phyloP scores from a whole-genome alignment of 108 stramenopile species.

The Stephanodiscus triporus region DNA sequence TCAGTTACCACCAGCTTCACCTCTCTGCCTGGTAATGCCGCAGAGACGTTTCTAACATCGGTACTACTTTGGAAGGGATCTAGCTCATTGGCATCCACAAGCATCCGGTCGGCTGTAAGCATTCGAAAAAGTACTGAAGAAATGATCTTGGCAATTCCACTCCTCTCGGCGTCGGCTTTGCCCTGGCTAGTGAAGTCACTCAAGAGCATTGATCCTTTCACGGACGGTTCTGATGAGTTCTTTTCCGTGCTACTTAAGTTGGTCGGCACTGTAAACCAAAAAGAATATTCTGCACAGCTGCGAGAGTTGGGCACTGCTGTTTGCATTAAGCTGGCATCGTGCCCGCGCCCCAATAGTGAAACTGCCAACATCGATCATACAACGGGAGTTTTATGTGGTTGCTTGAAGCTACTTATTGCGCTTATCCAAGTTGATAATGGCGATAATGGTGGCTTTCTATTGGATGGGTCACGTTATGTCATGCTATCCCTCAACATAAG shows the following conservation, averaged over 20 bases:
- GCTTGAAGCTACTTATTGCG: slow-evolving; percentile 73
- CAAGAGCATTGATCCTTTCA: slow-evolving; percentile 58
- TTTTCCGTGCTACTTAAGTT: slow-evolving; percentile 78
- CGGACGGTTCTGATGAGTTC: slow-evolving; percentile 75
- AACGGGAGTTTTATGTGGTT: slow-evolving; percentile 85
- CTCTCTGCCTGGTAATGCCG: slow-evolving; percentile 60
- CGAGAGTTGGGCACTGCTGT: slow-evolving; percentile 68
- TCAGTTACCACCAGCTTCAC: slow-evolving; percentile 62
- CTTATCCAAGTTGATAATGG: slow-evolving; percentile 69
- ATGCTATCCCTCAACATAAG: slow-evolving; percentile 40
- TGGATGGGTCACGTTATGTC: slow-evolving; percentile 59
- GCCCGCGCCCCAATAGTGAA: slow-evolving; percentile 64
- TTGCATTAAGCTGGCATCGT: slow-evolving; percentile 79
- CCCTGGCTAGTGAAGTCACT: slow-evolving; percentile 84
- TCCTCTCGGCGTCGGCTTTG: slow-evolving; percentile 64
- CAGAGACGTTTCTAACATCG: slow-evolving; percentile 77
- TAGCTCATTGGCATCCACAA: slow-evolving; percentile 36
- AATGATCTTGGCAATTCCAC: slow-evolving; percentile 67
- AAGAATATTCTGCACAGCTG: slow-evolving; percentile 43
- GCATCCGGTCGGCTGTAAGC: slow-evolving; percentile 54
- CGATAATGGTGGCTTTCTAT: slow-evolving; percentile 29
- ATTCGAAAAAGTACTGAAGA: slow-evolving; percentile 74
- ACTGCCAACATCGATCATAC: slow-evolving; percentile 58
- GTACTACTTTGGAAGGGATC: slow-evolving; percentile 78
- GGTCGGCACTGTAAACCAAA: slow-evolving; percentile 44